These are phyloP conservation scores for Pythium myriotylum DNA, from an alignment of 352 stramenopile genomes.

Conservation along the genomic window DNA sequence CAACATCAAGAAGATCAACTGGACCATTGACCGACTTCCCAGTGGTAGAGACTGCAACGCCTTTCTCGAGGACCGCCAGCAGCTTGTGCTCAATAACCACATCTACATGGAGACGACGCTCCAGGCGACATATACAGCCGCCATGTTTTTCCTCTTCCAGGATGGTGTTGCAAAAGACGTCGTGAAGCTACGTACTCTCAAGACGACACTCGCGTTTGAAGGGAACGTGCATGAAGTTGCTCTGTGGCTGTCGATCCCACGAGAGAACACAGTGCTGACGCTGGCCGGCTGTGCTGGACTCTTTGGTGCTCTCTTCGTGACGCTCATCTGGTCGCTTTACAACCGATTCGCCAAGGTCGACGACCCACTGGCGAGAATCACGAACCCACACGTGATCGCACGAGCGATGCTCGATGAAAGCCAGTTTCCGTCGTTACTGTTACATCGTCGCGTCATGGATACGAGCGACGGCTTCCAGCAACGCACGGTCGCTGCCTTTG, in stretches of 20 bases:
- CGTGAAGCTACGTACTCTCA: not conserved
- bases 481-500: not conserved
- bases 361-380: conserved; percentile 9
- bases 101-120: conserved; percentile 22
- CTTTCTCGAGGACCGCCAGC: conserved; percentile 11
- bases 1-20: conserved; percentile 7
- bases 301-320: not conserved
- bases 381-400: conserved; percentile 12
- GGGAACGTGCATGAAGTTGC: conserved; percentile 2
- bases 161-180: not conserved
- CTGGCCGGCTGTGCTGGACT: conserved; percentile 1
- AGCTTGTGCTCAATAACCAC: conserved; percentile 16
- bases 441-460: conserved; percentile 12
- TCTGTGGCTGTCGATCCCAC: conserved; percentile 7
- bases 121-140: conserved; percentile 19
- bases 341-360: not conserved
- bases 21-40: not conserved
- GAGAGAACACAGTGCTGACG: conserved; percentile 10
- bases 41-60: not conserved
- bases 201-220: conserved; percentile 6
- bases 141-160: conserved; percentile 21
- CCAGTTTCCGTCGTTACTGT: conserved; percentile 8
- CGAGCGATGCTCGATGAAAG: conserved; percentile 16
- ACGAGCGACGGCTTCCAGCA: conserved; percentile 4
- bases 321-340: not conserved